A percentile compares a stretch with the other conserved stretches of the same genome.
Conservation (phyloP, 83 land plant genomes). For the Diphasiastrum complanatum region DNA sequence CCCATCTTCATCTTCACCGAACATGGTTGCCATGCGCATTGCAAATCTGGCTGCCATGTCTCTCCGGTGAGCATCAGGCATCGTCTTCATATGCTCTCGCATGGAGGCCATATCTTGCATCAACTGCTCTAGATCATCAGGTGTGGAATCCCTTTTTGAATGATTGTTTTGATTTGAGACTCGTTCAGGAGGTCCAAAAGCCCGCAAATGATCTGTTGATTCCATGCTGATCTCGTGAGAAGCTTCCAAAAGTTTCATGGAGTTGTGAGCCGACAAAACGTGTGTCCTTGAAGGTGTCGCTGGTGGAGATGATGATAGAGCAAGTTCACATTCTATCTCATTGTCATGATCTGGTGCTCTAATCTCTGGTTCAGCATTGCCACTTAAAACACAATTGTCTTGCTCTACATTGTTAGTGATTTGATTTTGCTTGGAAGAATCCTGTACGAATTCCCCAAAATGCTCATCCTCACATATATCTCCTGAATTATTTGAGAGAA, state of each 20-base stretch:
- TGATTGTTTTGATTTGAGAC: background rate
- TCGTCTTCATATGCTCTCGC: slow-evolving; percentile 69
- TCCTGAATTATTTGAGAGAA: slow-evolving; percentile 67
- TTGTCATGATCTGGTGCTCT: slow-evolving; percentile 2
- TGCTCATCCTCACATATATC: slow-evolving; percentile 59
- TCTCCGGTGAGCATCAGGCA: slow-evolving; percentile 81
- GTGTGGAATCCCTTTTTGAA: no score
- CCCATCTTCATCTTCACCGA: slow-evolving; percentile 64
- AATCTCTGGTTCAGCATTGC: background rate
- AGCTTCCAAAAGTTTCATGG: no score
- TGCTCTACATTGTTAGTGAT: slow-evolving; percentile 1
- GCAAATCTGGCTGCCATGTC: slow-evolving; percentile 95
- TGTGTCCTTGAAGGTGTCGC: background rate
- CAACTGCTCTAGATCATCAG: slow-evolving; percentile 66
- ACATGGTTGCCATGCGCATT: slow-evolving; percentile 85
- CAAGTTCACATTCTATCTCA: slow-evolving; percentile 20
- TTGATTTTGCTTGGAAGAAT: slow-evolving; percentile 9
- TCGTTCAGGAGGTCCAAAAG: background rate
- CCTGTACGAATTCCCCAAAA: slow-evolving; percentile 16
- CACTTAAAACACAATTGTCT: background rate
- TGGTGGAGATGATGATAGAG: no score
- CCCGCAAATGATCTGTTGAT: background rate
- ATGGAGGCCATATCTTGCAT: slow-evolving; percentile 74
- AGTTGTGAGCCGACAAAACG: background rate
- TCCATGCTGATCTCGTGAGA: no score